A percentile compares a stretch with the other conserved stretches of the same genome.
Evolutionary conservation across 169 alveolate species (phyloP).

Genomic region (Perkinsus olseni): DNA sequence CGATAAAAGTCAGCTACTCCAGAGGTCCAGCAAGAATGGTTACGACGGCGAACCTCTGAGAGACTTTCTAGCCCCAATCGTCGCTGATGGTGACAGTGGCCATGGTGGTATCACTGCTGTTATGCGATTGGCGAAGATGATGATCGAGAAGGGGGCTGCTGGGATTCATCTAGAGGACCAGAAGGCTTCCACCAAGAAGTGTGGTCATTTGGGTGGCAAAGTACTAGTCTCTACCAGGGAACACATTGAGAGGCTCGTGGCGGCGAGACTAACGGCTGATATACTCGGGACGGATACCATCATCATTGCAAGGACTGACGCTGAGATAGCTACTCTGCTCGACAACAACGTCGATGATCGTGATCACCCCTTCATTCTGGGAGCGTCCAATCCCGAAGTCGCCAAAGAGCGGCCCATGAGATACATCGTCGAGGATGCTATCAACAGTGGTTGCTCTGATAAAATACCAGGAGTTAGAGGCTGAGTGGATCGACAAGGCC

Average conservation of each 20-base stretch:
- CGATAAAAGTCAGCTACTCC: constrained; percentile 53
- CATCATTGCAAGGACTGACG: constrained; percentile 66
- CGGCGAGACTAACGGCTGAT: constrained; percentile 63
- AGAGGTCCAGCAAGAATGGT: constrained; percentile 25
- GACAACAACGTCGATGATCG: constrained; percentile 57
- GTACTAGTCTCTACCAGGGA: constrained; percentile 57
- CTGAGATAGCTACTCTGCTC: constrained; percentile 55
- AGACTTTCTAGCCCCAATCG: constrained; percentile 59
- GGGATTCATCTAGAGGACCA: constrained; percentile 72
- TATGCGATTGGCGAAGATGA: constrained; percentile 58
- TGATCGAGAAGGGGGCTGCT: constrained; percentile 71
- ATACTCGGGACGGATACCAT: constrained; percentile 53
- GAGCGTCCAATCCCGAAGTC: constrained; percentile 44
- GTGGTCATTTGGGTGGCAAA: constrained; percentile 78
- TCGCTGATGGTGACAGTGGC: constrained; percentile 76
- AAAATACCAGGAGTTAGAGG: not conserved
- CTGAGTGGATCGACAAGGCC: not conserved
- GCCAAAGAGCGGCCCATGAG: not conserved
- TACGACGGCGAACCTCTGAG: constrained; percentile 2
- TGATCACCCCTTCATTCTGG: constrained; percentile 64
- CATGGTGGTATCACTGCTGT: constrained; percentile 66
- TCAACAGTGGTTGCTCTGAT: not conserved
- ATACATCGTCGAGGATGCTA: not conserved
- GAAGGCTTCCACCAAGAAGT: constrained; percentile 66
- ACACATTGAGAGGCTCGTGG: constrained; percentile 54